Percentiles rank a stretch among this genome's conserved stretches.
These are phyloP conservation scores for Ustilago esculenta DNA, from an alignment of 1,284 basidiomycete genomes.

Conservation along the genomic window DNA sequence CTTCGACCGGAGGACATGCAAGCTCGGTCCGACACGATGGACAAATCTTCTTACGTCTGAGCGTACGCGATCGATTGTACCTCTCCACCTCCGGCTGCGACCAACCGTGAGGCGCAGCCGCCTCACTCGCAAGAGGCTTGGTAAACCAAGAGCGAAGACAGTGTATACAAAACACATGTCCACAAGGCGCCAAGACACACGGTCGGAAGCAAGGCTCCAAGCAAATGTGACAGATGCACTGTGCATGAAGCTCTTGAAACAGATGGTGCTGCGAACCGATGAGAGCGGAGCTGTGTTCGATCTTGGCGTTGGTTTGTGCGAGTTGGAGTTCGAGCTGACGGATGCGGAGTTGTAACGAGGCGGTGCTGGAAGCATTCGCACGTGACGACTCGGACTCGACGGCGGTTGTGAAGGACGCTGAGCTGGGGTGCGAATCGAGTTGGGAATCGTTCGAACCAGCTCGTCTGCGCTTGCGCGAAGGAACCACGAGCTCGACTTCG, in stretches of 20 bases:
- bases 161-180: slow-evolving; percentile 61
- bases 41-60: slow-evolving; percentile 59
- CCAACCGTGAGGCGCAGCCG: slow-evolving; percentile 16
- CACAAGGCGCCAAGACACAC: slow-evolving; percentile 59
- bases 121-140: slow-evolving; percentile 42
- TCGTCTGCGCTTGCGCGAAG: slow-evolving; percentile 25
- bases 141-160: slow-evolving; percentile 63
- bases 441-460: slow-evolving; percentile 17
- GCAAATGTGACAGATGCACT: slow-evolving; percentile 55
- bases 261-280: slow-evolving; percentile 32
- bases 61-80: slow-evolving; percentile 29
- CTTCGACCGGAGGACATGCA: slow-evolving; percentile 52
- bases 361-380: slow-evolving; percentile 8
- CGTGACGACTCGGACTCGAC: slow-evolving; percentile 6
- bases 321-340: slow-evolving; percentile 42
- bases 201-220: slow-evolving; percentile 57
- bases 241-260: slow-evolving; percentile 35
- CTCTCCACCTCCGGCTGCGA: slow-evolving; percentile 10
- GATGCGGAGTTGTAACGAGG: slow-evolving; percentile 30
- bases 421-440: slow-evolving; percentile 20
- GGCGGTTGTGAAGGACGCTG: slow-evolving; percentile 25
- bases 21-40: slow-evolving; percentile 61
- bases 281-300: slow-evolving; percentile 15
- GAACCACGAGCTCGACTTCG: not conserved
- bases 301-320: slow-evolving; percentile 20